Percentiles rank a stretch among this genome's conserved stretches.
Conservation (phyloP, 331 rosid species). For the Malus hybrid region DNA sequence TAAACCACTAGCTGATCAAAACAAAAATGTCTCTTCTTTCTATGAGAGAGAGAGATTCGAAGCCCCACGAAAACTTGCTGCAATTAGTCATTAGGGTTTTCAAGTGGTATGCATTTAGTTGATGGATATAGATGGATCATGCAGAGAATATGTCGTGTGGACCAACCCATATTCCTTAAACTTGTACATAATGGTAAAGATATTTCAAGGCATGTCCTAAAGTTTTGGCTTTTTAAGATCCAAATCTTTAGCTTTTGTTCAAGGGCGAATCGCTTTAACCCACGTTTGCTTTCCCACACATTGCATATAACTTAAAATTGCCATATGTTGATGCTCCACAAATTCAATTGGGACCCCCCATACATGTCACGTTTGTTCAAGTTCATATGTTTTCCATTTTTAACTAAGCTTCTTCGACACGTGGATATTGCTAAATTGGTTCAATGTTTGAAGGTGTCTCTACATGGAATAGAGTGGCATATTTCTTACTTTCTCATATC, state of each 20-base stretch:
- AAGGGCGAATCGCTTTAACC: conserved; percentile 24
- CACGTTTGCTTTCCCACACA: conserved; percentile 21
- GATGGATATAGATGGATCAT: not conserved
- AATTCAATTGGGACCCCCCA: conserved; percentile 39
- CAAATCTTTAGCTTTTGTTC: conserved; percentile 17
- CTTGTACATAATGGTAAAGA: conserved; percentile 16
- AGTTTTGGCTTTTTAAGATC: conserved; percentile 51
- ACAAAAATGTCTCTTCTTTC: not conserved
- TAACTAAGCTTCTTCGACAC: too few relatives aligned
- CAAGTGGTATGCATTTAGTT: not conserved
- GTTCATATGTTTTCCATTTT: too few relatives aligned
- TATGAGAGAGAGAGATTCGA: too few relatives aligned
- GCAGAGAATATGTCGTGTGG: conserved; percentile 4
- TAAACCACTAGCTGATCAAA: not conserved
- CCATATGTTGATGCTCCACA: conserved; percentile 59
- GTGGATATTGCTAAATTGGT: too few relatives aligned
- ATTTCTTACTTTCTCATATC: too few relatives aligned
- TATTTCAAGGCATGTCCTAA: conserved; percentile 38
- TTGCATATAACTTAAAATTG: conserved; percentile 25
- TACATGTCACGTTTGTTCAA: too few relatives aligned
- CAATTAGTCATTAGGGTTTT: conserved; percentile 10
- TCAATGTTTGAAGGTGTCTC: too few relatives aligned
- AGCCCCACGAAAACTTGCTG: conserved; percentile 1
- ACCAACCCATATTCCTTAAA: conserved; percentile 20
- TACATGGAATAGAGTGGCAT: too few relatives aligned